Base-by-base conservation (phyloP, 2,329 filamentous ascomycete genomes). In the Trichoderma asperellum region DNA sequence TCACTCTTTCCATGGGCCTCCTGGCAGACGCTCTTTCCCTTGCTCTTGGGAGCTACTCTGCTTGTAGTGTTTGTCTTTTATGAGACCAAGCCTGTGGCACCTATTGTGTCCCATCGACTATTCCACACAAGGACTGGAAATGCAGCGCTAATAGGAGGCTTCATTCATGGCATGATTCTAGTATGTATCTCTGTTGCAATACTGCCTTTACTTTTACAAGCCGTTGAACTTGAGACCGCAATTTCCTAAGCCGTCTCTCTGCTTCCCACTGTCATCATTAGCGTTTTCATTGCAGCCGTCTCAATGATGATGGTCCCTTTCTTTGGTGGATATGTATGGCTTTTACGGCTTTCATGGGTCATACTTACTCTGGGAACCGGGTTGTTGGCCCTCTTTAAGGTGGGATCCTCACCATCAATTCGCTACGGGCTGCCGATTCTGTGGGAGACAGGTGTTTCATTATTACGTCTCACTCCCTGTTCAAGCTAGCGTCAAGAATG, bases 1-100 rank as follows among this genome's bases (percentile, higher is more conserved):
- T 53, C 74, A 8, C 37, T 80, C 40, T 81, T 76, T 63, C 69
- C 79, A 2, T 80, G 79, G 79, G 59, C 65, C 1, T 78, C 77
- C 0, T 80, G 75, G 73, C 62, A 72, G 43, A 80, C 79, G 1
- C 70, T 81, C 5, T 58, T 81, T 5, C 78, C 79, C 0, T 53
- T 81, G 8, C 29, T 79, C 16, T 56, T 79, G 5, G 79, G 79
- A 5, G 56, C 73, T 3, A 53, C 73, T 6, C 35, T 77, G 2
- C 73, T 80, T 6, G 70, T 72, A 8, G 57, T 63, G 2, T 80
- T 80, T 59, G 74, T 35, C 2, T 29, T 75, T 16, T 78, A 77
- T 63, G 79, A 80, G 65, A 29, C 70, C 2, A 73, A 71, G 29
- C 74, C 77, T 18, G 71, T 70, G 29, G 76, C 40, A 12, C 37